Conservation (phyloP, 2,329 filamentous ascomycete genomes). For the Aspergillus fumigatiaffinis region DNA sequence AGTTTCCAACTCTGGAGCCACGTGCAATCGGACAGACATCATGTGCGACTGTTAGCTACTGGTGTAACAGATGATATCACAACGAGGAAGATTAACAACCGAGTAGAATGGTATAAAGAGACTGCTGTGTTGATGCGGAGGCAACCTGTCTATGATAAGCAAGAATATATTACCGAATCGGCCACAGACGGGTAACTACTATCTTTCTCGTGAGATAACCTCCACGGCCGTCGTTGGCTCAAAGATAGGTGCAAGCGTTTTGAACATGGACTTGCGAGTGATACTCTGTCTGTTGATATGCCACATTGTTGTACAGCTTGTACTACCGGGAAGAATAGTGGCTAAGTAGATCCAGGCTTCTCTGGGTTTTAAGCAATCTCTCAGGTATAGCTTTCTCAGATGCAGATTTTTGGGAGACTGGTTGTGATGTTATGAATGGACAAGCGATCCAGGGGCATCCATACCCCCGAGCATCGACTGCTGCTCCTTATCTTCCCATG, state of each 20-base stretch:
- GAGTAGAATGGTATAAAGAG: not conserved
- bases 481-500: conserved; percentile 30
- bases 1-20: not conserved
- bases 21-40: not conserved
- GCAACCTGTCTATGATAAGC: not conserved
- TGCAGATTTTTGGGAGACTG: conserved; percentile 5
- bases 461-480: conserved; percentile 34
- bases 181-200: not conserved
- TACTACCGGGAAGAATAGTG: not conserved
- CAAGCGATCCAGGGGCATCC: conserved; percentile 29
- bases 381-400: not conserved
- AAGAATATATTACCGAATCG: not conserved
- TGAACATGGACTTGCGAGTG: not conserved
- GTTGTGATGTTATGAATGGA: conserved; percentile 26
- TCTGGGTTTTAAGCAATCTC: not conserved
- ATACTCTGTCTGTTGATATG: not conserved
- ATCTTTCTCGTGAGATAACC: too few species aligned
- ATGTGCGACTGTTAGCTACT: not conserved
- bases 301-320: not conserved
- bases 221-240: not conserved
- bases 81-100: not conserved
- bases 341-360: not conserved
- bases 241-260: not conserved
- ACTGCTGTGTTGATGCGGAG: not conserved
- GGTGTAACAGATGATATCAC: not conserved